Conservation (phyloP, 805 yeast species). For the Kodamaea sagamina region DNA sequence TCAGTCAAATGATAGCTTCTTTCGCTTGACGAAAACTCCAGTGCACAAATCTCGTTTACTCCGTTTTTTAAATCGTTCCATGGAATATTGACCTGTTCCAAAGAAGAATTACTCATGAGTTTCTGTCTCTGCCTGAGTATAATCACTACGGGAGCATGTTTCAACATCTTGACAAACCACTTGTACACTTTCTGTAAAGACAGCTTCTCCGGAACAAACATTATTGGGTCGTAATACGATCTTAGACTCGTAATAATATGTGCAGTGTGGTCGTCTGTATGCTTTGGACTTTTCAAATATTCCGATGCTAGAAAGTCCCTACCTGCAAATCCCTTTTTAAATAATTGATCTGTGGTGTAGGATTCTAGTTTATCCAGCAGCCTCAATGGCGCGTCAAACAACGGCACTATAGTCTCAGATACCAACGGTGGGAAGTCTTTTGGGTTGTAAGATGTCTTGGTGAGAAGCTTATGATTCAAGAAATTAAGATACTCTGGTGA, state of each 20-base stretch:
- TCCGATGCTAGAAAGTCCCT: slow-evolving; percentile 9
- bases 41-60: slow-evolving; percentile 12
- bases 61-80: slow-evolving; percentile 18
- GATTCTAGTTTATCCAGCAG: slow-evolving; percentile 18
- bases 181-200: slow-evolving; percentile 22
- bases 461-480: slow-evolving; percentile 24
- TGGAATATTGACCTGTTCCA: slow-evolving; percentile 26
- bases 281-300: slow-evolving; percentile 17
- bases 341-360: slow-evolving; percentile 10
- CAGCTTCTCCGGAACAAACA: slow-evolving; percentile 14
- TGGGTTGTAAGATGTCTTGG: slow-evolving; percentile 10
- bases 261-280: slow-evolving; percentile 27
- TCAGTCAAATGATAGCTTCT: slow-evolving; percentile 37
- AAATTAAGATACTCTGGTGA: slow-evolving; percentile 22
- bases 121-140: slow-evolving; percentile 30
- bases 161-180: slow-evolving; percentile 33
- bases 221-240: slow-evolving; percentile 26
- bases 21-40: slow-evolving; percentile 10
- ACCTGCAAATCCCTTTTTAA: slow-evolving; percentile 9
- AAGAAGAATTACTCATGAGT: slow-evolving; percentile 29
- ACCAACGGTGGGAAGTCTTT: slow-evolving; percentile 28
- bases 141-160: slow-evolving; percentile 31
- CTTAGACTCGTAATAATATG: slow-evolving; percentile 28
- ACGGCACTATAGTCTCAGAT: slow-evolving; percentile 19
- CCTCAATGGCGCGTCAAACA: slow-evolving; percentile 23